These are phyloP conservation scores for Boechera retrofracta DNA, from an alignment of 345 rosid genomes.

Conservation along the genomic window DNA sequence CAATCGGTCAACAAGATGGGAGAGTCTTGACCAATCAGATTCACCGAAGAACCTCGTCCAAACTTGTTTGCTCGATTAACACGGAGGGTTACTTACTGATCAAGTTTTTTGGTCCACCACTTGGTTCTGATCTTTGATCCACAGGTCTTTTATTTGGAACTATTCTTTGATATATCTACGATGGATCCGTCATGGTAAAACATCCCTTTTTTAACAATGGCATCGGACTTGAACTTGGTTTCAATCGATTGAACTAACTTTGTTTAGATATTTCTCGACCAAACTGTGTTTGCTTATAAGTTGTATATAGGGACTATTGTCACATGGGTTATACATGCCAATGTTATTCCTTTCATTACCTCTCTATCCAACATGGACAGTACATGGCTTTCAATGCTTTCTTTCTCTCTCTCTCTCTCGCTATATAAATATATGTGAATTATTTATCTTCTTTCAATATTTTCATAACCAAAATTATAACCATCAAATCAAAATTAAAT, in stretches of 20 bases:
- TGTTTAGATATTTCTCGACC: slow-evolving; percentile 18
- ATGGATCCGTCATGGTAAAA: not conserved
- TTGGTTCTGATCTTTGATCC: not conserved
- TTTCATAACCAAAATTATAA: not conserved
- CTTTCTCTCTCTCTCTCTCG: not conserved
- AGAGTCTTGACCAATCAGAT: not conserved
- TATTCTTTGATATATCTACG: not conserved
- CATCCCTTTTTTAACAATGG: not conserved
- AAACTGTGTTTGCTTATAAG: slow-evolving; percentile 21
- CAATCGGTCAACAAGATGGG: not conserved
- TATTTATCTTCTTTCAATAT: not conserved
- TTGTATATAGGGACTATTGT: slow-evolving; percentile 31
- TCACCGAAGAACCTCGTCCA: not conserved
- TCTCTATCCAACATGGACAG: slow-evolving; percentile 32
- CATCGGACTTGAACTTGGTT: not conserved
- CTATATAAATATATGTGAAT: not conserved
- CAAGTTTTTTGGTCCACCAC: not conserved
- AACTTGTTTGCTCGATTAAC: not conserved
- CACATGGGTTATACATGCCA: slow-evolving; percentile 44
- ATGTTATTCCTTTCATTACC: slow-evolving; percentile 22
- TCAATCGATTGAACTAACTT: slow-evolving; percentile 10
- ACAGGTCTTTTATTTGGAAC: not conserved
- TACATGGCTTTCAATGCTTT: slow-evolving; percentile 35
- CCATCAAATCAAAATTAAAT: slow-evolving; percentile 20
- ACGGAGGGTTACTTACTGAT: not conserved